Conservation (phyloP, 2,329 filamentous ascomycete species). For the Exophiala aquamarina region DNA sequence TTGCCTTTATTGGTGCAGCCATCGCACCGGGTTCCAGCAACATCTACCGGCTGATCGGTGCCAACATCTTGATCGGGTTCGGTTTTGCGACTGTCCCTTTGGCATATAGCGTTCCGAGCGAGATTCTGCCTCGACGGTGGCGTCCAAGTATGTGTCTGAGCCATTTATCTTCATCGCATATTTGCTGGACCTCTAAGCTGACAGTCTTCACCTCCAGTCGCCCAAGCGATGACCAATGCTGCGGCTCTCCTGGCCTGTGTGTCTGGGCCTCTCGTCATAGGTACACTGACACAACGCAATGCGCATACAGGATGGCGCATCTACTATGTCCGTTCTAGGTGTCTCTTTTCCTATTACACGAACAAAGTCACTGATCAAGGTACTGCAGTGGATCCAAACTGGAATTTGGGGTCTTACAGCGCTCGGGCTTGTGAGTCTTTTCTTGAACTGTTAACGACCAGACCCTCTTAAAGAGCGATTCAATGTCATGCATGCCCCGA, state of each 20-base stretch:
- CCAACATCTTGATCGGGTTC: conserved; percentile 9
- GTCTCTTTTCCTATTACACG: neutral
- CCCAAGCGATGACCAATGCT: conserved; percentile 10
- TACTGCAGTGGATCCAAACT: neutral
- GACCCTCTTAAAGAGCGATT: neutral
- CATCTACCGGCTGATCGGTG: conserved; percentile 15
- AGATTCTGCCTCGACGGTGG: conserved; percentile 18
- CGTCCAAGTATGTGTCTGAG: conserved; percentile 12
- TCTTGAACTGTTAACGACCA: neutral
- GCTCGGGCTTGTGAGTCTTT: neutral
- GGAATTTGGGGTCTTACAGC: neutral
- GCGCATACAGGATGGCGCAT: conserved; percentile 11
- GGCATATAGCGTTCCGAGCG: conserved; percentile 10
- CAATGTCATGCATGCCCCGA: neutral
- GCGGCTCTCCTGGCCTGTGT: conserved; percentile 3
- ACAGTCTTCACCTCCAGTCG: conserved; percentile 5
- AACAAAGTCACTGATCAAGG: neutral
- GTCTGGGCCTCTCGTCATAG: conserved; percentile 11
- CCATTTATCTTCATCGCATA: too few species aligned
- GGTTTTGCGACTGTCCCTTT: conserved; percentile 8
- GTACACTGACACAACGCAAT: conserved; percentile 10
- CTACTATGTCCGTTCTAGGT: conserved; percentile 3
- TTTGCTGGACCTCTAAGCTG: too few species aligned
- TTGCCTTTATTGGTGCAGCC: conserved; percentile 14
- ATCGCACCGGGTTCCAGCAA: conserved; percentile 12